A percentile compares a stretch with the other conserved stretches of the same genome.
Conservation (phyloP, 768 basidiomycete species). For the Xerocomellus intermedius region DNA sequence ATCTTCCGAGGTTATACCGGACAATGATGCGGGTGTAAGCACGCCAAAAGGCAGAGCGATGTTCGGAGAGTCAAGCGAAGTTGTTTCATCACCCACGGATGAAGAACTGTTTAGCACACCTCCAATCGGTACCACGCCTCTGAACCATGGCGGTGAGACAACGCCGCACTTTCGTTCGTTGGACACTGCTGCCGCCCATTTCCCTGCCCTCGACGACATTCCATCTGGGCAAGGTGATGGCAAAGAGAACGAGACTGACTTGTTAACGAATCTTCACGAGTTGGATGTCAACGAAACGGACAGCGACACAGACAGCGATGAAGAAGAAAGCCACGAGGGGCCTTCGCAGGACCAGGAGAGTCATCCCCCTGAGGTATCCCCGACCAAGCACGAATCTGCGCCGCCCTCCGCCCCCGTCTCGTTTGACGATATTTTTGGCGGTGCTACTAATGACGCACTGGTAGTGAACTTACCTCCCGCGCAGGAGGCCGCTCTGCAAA, state of each 20-base stretch:
- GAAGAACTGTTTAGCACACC: constrained; percentile 65
- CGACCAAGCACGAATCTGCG: constrained; percentile 10
- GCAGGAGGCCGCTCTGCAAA: constrained; percentile 14
- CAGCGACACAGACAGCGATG: constrained; percentile 51
- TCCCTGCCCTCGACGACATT: constrained; percentile 39
- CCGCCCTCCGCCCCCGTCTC: constrained; percentile 23
- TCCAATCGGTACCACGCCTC: constrained; percentile 41
- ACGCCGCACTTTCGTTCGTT: constrained; percentile 25
- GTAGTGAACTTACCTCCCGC: constrained; percentile 19
- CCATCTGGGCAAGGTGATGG: constrained; percentile 18
- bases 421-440: constrained; percentile 64
- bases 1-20: constrained; percentile 17
- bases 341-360: constrained; percentile 19
- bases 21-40: constrained; percentile 19
- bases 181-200: constrained; percentile 28
- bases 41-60: constrained; percentile 19
- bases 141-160: constrained; percentile 9
- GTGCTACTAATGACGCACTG: constrained; percentile 26
- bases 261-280: constrained; percentile 54
- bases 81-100: constrained; percentile 33
- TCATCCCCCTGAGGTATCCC: constrained; percentile 15
- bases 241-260: constrained; percentile 48
- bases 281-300: constrained; percentile 58
- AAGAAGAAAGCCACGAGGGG: constrained; percentile 35
- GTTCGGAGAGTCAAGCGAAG: constrained; percentile 14